Conservation (phyloP, 495 filamentous ascomycete genomes). For the Glonium stellatum region DNA sequence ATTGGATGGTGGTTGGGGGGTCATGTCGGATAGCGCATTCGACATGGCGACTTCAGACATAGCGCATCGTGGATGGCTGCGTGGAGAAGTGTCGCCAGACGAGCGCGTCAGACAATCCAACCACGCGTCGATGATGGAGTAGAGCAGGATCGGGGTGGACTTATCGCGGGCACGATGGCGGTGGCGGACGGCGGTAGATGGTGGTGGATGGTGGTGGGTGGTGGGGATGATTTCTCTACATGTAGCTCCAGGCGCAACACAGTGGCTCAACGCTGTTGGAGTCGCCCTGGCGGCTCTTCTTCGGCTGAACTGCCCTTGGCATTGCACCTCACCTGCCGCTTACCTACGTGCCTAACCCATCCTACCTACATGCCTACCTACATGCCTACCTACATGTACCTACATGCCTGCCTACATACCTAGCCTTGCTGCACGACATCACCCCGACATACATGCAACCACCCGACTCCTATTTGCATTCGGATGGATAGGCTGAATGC, state of each 20-base stretch:
- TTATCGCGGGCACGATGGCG: conserved; percentile 1
- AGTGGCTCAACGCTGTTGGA: not conserved
- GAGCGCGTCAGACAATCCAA: conserved; percentile 22
- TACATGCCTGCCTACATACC: too few species aligned
- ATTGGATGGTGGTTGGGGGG: conserved; percentile 47
- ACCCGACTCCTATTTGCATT: too few species aligned
- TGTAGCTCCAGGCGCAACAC: conserved; percentile 2
- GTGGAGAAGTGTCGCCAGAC: conserved; percentile 16
- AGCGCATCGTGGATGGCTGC: conserved; percentile 17
- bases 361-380: too few species aligned
- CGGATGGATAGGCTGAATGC: too few species aligned
- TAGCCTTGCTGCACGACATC: too few species aligned
- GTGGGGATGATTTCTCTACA: not conserved
- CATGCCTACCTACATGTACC: too few species aligned
- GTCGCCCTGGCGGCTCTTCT: not conserved
- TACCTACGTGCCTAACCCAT: too few species aligned
- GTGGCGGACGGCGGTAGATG: not conserved
- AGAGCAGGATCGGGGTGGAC: conserved; percentile 21
- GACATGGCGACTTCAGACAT: conserved; percentile 27
- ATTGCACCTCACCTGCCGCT: too few species aligned
- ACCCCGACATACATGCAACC: too few species aligned
- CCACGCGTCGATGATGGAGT: conserved; percentile 24
- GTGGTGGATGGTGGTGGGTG: not conserved
- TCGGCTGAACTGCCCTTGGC: too few species aligned
- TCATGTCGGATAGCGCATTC: conserved; percentile 28